Evolutionary conservation across 495 filamentous ascomycete species (phyloP), one percentile per base, ranked within the genome.

Genomic region (Talaromyces adpressus): DNA sequence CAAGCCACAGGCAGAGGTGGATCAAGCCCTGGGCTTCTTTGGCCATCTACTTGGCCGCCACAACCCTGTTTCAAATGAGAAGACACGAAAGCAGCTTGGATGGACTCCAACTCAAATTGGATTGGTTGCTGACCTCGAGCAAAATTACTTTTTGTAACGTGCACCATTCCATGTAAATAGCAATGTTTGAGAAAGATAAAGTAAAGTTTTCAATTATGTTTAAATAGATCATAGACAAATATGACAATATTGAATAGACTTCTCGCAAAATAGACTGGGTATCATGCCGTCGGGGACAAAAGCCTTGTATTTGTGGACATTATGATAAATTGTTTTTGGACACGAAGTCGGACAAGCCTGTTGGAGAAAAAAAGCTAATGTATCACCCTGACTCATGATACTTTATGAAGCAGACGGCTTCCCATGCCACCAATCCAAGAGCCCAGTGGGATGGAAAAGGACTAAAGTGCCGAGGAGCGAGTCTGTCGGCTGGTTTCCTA

Each of bases 11-110:
- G 68, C 65, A 18, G 74, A 73, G 39, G 64, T 71, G 2, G 36
- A 27, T 0, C 63, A 49, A 52, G 57, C 58, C 12, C 32, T 71
- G 7, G 71, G 75, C 0, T n/a, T 32, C 8, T 72, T 75, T 49
- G 63, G 75, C 34, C 68, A 69, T 3, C 41, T 6, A 16, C 71
- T 79, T 60, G 54, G 77, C 22, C 18, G 53, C 5, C 62, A 70
- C 25, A 75, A 69, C 64, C 65, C 70, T 0, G 70, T 67, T 6
- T 68, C 68, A 11, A 70, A 66, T 52, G 68, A 64, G 23, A 81
- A 79, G 66, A 73, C 73, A 4, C 62, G 27, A 57, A 66, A 49
- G 32, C 67, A 72, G 63, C 62, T 79, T 20, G 73, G 77, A 4
- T 81, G 75, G 75, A 20, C 67, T 23, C 71, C 71, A 2, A 66